Base-by-base conservation (phyloP, 148 eudicot species). In the Limonium bicolor region DNA sequence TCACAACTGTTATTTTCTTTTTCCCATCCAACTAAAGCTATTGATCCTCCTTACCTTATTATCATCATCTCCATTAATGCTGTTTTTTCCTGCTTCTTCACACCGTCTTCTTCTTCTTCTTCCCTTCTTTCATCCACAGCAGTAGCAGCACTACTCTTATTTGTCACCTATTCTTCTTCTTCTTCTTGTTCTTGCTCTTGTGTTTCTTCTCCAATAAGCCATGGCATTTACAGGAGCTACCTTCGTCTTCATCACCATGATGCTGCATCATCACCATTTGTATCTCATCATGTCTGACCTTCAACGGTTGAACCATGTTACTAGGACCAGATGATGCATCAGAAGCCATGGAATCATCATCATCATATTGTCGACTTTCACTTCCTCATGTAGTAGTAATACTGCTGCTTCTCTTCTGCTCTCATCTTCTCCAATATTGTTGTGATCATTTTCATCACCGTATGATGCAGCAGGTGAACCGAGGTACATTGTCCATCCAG, bases 401-500 rank as follows among this genome's bases (percentile, higher is more conserved):
- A n/a, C n/a, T n/a, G 25, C 67, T 62, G 2, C 42, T 54, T 16
- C 25, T 41, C 6, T 34, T 50, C 7, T 7, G 9, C 36, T 25
- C 7, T 42, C 20, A 10, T 44, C 23, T 6, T 51, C 12, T 13
- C 18, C 46, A 43, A 5, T 41, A 14, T 34, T 31, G 13, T 2
- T 36, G 21, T 1, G 13, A 36, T 14, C 36, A 19, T 4, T 17
- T 22, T 2, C 20, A 28, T 9, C 30, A 18, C 4, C 23, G 7
- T 36, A 19, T 17, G 32, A 34, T 7, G 32, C 43, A 45, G 36
- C 20, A 33, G 70, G 65, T 7, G 70, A 65, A 35, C 70, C 59
- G 42, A 65, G 56, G 26, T 65, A 65, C 65, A 49, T 65, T 28
- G 70, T 65, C 70, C 70, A 65, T 27, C 70, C 70, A 26, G 70